Percentiles rank a stretch among this genome's conserved stretches.
phyloP scores from a whole-genome alignment of 2,329 filamentous ascomycete genomes.

The Thielaviopsis euricoi region DNA sequence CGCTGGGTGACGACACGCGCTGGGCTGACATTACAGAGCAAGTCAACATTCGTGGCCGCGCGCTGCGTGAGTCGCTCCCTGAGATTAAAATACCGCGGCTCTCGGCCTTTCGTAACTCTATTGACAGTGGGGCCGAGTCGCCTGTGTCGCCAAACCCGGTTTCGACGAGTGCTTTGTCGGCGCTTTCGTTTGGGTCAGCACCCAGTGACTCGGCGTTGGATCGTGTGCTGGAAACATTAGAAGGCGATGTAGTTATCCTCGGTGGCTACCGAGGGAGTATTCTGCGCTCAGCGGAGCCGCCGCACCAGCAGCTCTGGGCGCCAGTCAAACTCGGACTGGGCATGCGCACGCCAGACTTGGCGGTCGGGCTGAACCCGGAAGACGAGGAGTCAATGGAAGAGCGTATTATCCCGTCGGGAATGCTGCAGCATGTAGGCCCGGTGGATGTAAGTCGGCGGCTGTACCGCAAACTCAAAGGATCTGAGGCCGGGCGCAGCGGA shows the following conservation, averaged over 20 bases:
- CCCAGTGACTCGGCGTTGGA: constrained; percentile 26
- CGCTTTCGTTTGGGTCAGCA: background rate
- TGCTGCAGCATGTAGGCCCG: constrained; percentile 81
- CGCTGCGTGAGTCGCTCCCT: constrained; percentile 73
- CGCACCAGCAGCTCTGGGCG: constrained; percentile 82
- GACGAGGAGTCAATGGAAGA: constrained; percentile 75
- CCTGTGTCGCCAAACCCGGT: constrained; percentile 13
- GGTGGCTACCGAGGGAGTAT: constrained; percentile 85
- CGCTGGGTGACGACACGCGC: constrained; percentile 64
- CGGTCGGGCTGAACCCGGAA: constrained; percentile 64
- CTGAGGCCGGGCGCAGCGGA: constrained; percentile 54
- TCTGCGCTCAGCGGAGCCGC: constrained; percentile 65
- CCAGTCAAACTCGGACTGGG: constrained; percentile 87
- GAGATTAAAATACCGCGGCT: constrained; percentile 55
- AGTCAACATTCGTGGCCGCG: constrained; percentile 78
- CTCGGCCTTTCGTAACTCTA: constrained; percentile 31
- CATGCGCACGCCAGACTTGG: constrained; percentile 77
- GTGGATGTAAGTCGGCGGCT: constrained; percentile 77
- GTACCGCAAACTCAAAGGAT: constrained; percentile 59
- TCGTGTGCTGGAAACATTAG: constrained; percentile 46
- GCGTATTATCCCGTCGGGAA: constrained; percentile 68
- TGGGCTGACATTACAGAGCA: constrained; percentile 71
- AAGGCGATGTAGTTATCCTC: constrained; percentile 73
- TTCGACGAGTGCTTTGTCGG: constrained; percentile 8
- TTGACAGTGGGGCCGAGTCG: constrained; percentile 15